phyloP scores from a whole-genome alignment of 2,329 filamentous ascomycete genomes.

The Colletotrichum musicola region DNA sequence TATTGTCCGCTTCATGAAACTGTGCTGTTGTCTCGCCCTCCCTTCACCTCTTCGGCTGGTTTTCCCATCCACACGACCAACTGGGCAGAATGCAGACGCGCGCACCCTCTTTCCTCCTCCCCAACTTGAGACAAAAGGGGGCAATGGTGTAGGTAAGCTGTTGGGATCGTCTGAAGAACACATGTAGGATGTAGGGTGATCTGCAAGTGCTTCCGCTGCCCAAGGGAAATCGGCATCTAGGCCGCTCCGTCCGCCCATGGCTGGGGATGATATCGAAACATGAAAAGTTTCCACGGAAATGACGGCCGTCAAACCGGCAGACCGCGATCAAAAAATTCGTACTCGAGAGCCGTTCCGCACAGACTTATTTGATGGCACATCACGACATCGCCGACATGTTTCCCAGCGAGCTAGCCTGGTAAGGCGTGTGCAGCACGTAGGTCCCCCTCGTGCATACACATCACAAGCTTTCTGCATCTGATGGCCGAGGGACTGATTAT shows the following conservation, averaged over 20 bases:
- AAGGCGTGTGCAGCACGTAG: not conserved
- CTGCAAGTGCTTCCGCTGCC: not conserved
- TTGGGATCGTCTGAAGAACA: constrained; percentile 12
- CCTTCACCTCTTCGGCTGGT: not conserved
- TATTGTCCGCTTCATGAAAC: not conserved
- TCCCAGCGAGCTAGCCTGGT: not conserved
- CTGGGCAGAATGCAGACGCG: too few relatives aligned
- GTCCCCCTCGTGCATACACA: not conserved
- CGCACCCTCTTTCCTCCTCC: not conserved
- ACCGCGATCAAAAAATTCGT: not conserved
- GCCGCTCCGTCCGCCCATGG: not conserved
- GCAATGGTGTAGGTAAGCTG: not conserved
- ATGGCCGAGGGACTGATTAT: not conserved
- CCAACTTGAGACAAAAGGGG: constrained; percentile 19
- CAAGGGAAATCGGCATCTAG: not conserved
- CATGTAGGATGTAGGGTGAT: not conserved
- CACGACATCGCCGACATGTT: not conserved
- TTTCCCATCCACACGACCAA: not conserved
- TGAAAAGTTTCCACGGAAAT: constrained; percentile 8
- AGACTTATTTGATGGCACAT: not conserved
- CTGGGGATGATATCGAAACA: constrained; percentile 11
- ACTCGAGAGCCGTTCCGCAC: not conserved
- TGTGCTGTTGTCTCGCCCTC: not conserved
- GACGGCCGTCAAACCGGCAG: not conserved
- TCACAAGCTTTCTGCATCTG: constrained; percentile 7